phyloP scores from a whole-genome alignment of 129 eudicot species.

The Artemisia annua region DNA sequence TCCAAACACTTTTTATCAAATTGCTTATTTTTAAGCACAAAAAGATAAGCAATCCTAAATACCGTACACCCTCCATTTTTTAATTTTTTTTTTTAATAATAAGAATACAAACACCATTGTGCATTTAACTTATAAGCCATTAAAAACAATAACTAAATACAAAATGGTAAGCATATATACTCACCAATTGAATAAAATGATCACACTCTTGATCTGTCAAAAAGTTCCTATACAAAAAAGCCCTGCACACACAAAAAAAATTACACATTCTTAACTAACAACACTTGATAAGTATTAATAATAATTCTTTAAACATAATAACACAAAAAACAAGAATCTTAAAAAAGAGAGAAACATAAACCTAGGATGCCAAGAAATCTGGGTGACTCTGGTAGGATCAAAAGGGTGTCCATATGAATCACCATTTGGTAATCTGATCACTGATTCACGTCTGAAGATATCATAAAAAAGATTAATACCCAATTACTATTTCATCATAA shows the following conservation, averaged over 20 bases:
- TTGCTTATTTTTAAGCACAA: no score
- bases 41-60: no score
- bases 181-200: conserved; percentile 74
- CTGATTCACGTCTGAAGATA: conserved; percentile 40
- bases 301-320: no score
- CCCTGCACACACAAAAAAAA: conserved; percentile 53
- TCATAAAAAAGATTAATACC: background rate
- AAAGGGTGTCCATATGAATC: conserved; percentile 45
- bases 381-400: conserved; percentile 77
- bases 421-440: conserved; percentile 62
- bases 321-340: background rate
- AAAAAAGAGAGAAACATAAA: conserved; percentile 13
- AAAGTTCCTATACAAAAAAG: conserved; percentile 70
- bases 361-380: conserved; percentile 86
- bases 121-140: no score
- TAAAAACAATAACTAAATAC: background rate
- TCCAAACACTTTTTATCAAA: no score
- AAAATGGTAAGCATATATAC: background rate
- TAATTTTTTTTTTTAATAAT: background rate
- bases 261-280: no score
- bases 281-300: no score
- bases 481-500: background rate
- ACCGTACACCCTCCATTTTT: no score
- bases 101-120: background rate
- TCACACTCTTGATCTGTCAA: conserved; percentile 87